Evolutionary conservation across 352 stramenopile species (phyloP), one percentile per base, ranked within the genome.

Genomic region (Pseudoperonospora humuli): DNA sequence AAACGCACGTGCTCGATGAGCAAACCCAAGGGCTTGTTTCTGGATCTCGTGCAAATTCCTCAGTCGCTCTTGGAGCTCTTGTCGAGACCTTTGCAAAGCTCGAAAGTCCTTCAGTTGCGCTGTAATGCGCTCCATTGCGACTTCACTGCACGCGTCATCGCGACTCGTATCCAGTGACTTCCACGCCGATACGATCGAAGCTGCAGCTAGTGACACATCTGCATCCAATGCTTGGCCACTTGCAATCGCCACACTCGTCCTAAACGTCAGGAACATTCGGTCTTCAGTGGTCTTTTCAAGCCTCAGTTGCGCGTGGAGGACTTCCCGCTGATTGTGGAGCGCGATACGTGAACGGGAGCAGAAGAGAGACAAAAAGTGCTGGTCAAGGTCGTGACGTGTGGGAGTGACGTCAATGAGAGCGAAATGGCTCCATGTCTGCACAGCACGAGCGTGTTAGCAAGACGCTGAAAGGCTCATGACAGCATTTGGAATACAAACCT

Each of bases 351-450:
- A 46, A 4, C 45, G 54, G n/a, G 40, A 35, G 11, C 53, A 61
- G 21, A 76, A 70, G 5, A 55, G 17, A 0, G 60, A 45, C 1
- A 69, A 20, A 11, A 84, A 64, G 13, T 69, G 42, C 17, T 64
- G 60, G 4, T 75, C 57, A 1, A 81, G 51, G 3, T 79, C 66
- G 0, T 38, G 44, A 2, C 15, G 15, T 4, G 63, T 64, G 3
- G 71, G 71, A 0, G 67, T 60, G 18, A 73, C 69, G 31, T 79
- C 60, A 42, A 81, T 36, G 0, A 75, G 54, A 10, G 40, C 40
- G 4, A 84, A 57, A n/a, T 81, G 57, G 23, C 53, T 68, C 68
- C 68, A 84, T 2, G 67, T 59, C 70, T 83, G 17, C 7, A 39
- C 13, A 46, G n/a, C 14, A 44, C n/a, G n/a, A n/a, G n/a, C n/a